A percentile compares a stretch with the other conserved stretches of the same genome.
These are phyloP conservation scores for Inonotus obliquus DNA, from an alignment of 1,284 basidiomycete genomes.

Conservation along the genomic window DNA sequence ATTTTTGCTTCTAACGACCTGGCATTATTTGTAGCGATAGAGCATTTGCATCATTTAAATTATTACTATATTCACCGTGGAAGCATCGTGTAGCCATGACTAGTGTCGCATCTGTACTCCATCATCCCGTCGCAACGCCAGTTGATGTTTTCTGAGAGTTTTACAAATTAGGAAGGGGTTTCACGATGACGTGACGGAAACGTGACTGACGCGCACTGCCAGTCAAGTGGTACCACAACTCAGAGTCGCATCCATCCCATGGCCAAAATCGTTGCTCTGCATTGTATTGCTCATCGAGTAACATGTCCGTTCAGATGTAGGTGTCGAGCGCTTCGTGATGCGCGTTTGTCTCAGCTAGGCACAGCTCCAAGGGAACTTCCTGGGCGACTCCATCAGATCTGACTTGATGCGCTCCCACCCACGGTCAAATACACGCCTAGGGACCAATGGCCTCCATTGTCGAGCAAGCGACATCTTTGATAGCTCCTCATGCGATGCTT, in stretches of 20 bases:
- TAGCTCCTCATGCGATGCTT: neutral
- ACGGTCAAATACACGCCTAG: neutral
- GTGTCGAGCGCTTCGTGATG: neutral
- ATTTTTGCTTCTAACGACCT: neutral
- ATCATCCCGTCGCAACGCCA: neutral
- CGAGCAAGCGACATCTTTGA: slow-evolving; percentile 3
- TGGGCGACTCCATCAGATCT: neutral
- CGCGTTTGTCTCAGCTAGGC: neutral
- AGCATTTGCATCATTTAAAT: neutral
- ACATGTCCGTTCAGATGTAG: neutral
- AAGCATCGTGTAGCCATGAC: neutral
- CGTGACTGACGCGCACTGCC: too few species aligned
- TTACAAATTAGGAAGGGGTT: neutral
- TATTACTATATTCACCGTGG: neutral
- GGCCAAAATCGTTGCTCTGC: neutral
- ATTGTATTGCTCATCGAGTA: neutral
- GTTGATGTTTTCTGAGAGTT: neutral
- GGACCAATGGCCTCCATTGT: neutral
- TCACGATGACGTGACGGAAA: too few species aligned
- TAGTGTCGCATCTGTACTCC: neutral
- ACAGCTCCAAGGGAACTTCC: neutral
- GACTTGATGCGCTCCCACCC: slow-evolving; percentile 10
- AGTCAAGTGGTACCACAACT: too few species aligned
- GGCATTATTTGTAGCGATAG: neutral
- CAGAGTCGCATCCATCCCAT: too few species aligned